These are phyloP conservation scores for Pyrenophora tritici-repentis DNA, from an alignment of 2,329 filamentous ascomycete genomes.

Conservation along the genomic window DNA sequence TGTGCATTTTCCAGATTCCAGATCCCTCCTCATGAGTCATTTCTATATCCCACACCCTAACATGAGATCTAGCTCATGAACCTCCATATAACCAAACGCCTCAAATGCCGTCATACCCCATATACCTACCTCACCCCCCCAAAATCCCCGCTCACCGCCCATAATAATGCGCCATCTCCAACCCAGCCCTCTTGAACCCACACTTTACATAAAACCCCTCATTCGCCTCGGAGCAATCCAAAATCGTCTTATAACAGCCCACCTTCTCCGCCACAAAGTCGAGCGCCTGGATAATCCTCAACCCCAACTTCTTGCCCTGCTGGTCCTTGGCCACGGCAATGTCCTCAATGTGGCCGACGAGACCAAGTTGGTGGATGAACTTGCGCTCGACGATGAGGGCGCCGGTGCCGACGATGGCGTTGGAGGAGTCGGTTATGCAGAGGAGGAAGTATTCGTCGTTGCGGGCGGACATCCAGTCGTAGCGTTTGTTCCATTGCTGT, in stretches of 20 bases:
- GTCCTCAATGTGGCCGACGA: constrained; percentile 96
- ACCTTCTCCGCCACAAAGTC: constrained; percentile 85
- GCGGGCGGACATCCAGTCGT: constrained; percentile 76
- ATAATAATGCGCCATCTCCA: constrained; percentile 98
- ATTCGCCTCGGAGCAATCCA: constrained; percentile 95
- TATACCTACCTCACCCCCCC: not conserved
- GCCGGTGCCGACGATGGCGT: constrained; percentile 83
- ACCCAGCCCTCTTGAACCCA: constrained; percentile 85
- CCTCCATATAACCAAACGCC: not conserved
- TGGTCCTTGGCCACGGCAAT: constrained; percentile 94
- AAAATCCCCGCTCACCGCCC: constrained; percentile 23
- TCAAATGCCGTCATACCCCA: not conserved
- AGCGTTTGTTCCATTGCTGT: constrained; percentile 71
- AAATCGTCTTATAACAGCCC: constrained; percentile 95
- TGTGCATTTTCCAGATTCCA: too few relatives aligned
- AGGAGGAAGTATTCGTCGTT: constrained; percentile 84
- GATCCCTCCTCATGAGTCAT: not conserved
- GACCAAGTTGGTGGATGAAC: constrained; percentile 81
- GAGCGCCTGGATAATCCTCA: constrained; percentile 90
- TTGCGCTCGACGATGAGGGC: constrained; percentile 92
- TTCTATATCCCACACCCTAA: not conserved
- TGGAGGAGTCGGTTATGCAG: constrained; percentile 76
- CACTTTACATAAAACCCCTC: constrained; percentile 99
- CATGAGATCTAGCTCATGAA: not conserved
- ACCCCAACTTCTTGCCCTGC: constrained; percentile 94